Conservation (phyloP, 1,284 basidiomycete species). For the Ceratobasidium theobromae region DNA sequence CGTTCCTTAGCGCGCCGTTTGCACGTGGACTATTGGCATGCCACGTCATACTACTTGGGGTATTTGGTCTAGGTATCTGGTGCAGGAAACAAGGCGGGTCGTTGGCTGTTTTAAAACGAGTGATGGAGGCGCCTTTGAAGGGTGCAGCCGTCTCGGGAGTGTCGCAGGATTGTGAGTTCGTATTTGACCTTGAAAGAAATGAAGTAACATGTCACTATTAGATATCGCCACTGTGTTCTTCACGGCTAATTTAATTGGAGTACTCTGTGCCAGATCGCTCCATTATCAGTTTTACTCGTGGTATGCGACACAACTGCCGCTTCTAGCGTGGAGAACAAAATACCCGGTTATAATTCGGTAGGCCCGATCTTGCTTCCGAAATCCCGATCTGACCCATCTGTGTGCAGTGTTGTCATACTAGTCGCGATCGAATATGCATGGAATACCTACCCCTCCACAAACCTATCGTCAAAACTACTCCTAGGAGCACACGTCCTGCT, state of each 20-base stretch:
- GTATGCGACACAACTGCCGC: constrained; percentile 94
- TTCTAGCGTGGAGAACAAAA: constrained; percentile 74
- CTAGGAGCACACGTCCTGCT: constrained; percentile 59
- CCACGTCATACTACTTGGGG: constrained; percentile 62
- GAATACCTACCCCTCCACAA: constrained; percentile 84
- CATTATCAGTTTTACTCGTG: constrained; percentile 99
- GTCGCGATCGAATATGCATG: constrained; percentile 78
- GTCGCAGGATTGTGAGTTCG: constrained; percentile 60
- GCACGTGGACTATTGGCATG: constrained; percentile 64
- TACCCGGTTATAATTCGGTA: constrained; percentile 66
- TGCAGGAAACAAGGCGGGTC: constrained; percentile 67
- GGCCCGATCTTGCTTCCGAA: constrained; percentile 39
- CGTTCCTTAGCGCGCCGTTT: constrained; percentile 69
- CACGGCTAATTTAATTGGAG: constrained; percentile 90
- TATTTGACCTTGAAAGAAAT: background rate
- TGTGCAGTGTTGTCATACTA: constrained; percentile 60
- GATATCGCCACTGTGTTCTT: constrained; percentile 82
- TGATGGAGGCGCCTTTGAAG: constrained; percentile 53
- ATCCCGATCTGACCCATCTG: constrained; percentile 16
- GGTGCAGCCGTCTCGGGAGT: constrained; percentile 53
- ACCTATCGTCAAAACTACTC: constrained; percentile 65
- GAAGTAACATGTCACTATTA: constrained; percentile 43
- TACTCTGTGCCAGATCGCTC: constrained; percentile 89
- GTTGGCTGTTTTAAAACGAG: constrained; percentile 55
- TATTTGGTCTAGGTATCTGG: constrained; percentile 76